Evolutionary conservation across 306 rosid species (phyloP).

Genomic region (Fagus sylvatica): DNA sequence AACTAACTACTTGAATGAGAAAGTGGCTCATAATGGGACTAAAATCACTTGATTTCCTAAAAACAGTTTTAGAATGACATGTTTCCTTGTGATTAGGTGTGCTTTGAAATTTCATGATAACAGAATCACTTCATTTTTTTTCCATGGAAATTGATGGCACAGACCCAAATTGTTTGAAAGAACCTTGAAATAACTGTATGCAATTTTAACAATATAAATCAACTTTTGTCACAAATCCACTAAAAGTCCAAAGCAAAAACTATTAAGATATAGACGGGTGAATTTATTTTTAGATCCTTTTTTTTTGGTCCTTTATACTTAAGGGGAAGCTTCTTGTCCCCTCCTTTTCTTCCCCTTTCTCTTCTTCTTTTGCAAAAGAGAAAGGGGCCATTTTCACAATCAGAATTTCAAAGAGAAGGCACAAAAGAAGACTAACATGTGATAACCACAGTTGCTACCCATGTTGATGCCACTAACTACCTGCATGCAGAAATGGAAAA

Average conservation of each 20-base stretch:
- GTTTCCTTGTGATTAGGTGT: neutral
- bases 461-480: conserved; percentile 93
- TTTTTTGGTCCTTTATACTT: neutral
- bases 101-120: neutral
- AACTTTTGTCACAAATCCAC: neutral
- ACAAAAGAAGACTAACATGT: conserved; percentile 50
- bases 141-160: neutral
- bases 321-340: neutral
- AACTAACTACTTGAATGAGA: conserved; percentile 8
- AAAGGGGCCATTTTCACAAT: neutral
- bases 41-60: conserved; percentile 14
- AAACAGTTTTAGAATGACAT: conserved; percentile 12
- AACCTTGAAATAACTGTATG: neutral
- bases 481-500: conserved; percentile 39
- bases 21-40: neutral
- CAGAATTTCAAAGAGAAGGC: neutral
- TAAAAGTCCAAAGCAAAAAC: neutral
- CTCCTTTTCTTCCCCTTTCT: neutral
- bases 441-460: conserved; percentile 95
- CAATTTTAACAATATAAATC: neutral
- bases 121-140: neutral
- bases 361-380: neutral
- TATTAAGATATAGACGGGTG: neutral
- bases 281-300: neutral
- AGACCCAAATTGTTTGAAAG: neutral